Conservation (phyloP, 257 asterid species). For the Forsythia viridissima region DNA sequence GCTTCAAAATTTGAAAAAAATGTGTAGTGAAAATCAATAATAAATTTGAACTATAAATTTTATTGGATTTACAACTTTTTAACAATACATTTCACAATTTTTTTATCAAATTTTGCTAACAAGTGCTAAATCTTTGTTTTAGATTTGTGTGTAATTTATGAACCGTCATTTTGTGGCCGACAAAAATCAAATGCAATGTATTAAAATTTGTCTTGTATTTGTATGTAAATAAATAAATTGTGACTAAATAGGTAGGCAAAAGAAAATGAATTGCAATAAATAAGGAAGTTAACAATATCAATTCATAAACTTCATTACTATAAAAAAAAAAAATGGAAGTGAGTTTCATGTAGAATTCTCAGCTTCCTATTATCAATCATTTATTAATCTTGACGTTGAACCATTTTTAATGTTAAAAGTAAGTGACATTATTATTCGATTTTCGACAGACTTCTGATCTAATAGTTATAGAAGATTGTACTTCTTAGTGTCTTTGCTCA, state of each 20-base stretch:
- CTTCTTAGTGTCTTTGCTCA: too few species aligned
- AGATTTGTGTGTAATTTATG: constrained; percentile 25
- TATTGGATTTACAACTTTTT: too few species aligned
- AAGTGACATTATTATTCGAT: neutral
- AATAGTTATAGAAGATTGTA: too few species aligned
- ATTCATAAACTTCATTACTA: neutral
- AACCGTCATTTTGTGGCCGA: constrained; percentile 48
- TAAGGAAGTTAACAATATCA: neutral
- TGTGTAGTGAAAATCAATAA: too few species aligned
- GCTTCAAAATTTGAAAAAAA: too few species aligned
- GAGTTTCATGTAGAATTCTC: neutral
- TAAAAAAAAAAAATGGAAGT: neutral
- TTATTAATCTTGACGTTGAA: neutral
- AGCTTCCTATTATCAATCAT: neutral
- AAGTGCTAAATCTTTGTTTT: constrained; percentile 12
- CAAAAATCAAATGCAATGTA: neutral
- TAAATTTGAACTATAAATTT: too few species aligned
- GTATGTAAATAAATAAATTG: neutral
- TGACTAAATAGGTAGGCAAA: neutral
- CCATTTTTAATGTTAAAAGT: neutral
- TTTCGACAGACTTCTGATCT: too few species aligned
- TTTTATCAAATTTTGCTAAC: too few species aligned
- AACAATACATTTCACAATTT: too few species aligned
- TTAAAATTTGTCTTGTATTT: constrained; percentile 10
- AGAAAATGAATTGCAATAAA: constrained; percentile 5